Evolutionary conservation across 2,329 filamentous ascomycete genomes (phyloP), one percentile per base, ranked within the genome.

Genomic region (Diaporthe eres): DNA sequence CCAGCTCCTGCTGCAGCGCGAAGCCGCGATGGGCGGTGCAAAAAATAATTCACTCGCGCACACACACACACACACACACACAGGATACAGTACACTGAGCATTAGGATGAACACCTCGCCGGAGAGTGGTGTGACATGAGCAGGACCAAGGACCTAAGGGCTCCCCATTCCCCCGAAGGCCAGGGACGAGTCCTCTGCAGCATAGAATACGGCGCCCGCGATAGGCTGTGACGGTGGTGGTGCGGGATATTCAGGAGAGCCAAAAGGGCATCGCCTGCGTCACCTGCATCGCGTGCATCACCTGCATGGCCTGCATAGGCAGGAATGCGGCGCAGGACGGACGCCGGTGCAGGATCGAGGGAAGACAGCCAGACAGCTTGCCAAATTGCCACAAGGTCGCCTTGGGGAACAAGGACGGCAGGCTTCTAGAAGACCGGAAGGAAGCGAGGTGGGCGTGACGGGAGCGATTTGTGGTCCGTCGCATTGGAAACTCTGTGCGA

Each of bases 401-500:
- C 44, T 28, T 25, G 65, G 47, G 22, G 22, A 19, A 53, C 65
- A 19, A 39, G 47, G 31, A 53, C 10, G 22, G 31, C 13, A 68
- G 65, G 65, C 65, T 68, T 68, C 65, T 68, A 68, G 65, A 68
- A 68, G 65, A 25, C n/a, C 65, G 65, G 65, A 68, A 53, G 47
- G 65, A 68, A 68, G 65, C 31, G 31, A 25, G 8, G 10, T 12
- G 44, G 63, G 28, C n/a, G 61, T 22, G 58, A 63, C n/a, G 58
- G 58, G 8, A 44, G 13, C 13, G n/a, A 68, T 17, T 68, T 68
- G 63, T 47, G 63, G 63, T 51, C 47, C 44, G 65, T 68, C 65
- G 47, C 65, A 68, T 68, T 28, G 63, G 44, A 15, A 51, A 53
- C 31, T 39, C 22, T 68, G 63, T 53, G 63, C 63, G 12, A 51